Evolutionary conservation across 1,139 yeast genomes (phyloP), one percentile per base, ranked within the genome.

Genomic region (Arxiozyma slooffiae): DNA sequence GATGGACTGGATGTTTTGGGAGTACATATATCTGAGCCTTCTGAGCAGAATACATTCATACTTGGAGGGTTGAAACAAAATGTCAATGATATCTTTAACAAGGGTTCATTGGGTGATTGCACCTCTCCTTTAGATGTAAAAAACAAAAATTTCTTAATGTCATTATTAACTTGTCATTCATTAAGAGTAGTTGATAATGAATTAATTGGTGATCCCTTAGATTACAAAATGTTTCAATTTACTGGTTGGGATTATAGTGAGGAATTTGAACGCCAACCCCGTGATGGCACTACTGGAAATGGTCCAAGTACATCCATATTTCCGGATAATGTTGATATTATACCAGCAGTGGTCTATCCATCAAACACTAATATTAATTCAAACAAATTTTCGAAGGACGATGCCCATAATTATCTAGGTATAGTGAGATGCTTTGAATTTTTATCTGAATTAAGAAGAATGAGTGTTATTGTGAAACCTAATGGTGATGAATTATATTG

Each of bases 1-100:
- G 98, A 92, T 66, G 98, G 97, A 0, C 72, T 92, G 47, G 97
- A 90, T 66, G 88, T 94, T 7, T 74, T 89, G 60, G 98, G 98
- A 3, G 81, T 90, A 17, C 95, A 87, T 60, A 69, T 62, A 4
- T 55, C 61, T 7, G 55, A 57, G 42, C 62, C 83, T 7, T 76
- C 79, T 1, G 72, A 75, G 44, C 76, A 76, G 52, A 80, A 77
- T 56, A 80, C 72, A 55, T 74, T 72, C 43, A 67, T 71, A 6
- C 82, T 84, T 62, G 76, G 77, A 43, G 76, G 73, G 0, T 58
- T 84, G 49, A 62, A 73, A 5, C 63, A 65, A 1, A 58, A 66
- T 41, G 68, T 73, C 6, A 64, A 66, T 3, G 68, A 64, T 1
- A 57, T 73, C 3, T 61, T 64, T 40, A 52, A 58, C 11, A 64